Conservation (phyloP, 108 stramenopile genomes). For the Nitzschia sp. region DNA sequence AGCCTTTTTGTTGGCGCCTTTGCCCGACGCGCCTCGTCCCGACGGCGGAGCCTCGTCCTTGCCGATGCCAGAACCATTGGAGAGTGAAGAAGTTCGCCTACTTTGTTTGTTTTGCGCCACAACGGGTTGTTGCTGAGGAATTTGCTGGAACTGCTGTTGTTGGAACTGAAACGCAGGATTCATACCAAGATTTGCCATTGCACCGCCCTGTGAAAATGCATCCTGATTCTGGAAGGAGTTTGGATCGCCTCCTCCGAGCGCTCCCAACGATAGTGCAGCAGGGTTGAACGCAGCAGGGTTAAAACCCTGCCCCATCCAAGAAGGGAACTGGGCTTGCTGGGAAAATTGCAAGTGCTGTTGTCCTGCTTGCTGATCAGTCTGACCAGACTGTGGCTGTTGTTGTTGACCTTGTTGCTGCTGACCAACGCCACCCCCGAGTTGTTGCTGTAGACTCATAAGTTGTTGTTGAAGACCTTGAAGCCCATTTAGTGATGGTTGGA, state of each 20-base stretch:
- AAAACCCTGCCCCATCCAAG: conserved; percentile 6
- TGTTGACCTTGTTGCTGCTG: conserved; percentile 1
- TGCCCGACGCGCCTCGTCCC: background rate
- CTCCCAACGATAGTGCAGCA: background rate
- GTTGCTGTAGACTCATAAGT: conserved; percentile 15
- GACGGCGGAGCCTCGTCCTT: background rate
- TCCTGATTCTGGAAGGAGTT: background rate
- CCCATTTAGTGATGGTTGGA: background rate
- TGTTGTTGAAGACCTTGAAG: conserved; percentile 18
- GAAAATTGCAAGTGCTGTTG: conserved; percentile 4
- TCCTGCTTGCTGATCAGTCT: background rate
- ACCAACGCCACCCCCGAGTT: background rate
- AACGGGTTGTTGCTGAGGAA: background rate
- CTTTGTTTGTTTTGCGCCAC: background rate
- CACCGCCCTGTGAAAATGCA: background rate
- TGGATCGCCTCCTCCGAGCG: background rate
- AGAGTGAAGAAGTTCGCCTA: background rate
- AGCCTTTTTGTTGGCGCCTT: background rate
- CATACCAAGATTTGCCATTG: background rate
- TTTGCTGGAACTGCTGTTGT: conserved; percentile 7
- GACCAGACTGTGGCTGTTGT: conserved; percentile 1
- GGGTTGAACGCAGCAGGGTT: conserved; percentile 5
- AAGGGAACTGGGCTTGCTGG: conserved; percentile 3
- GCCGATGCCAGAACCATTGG: background rate
- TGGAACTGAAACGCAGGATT: background rate